Conservation (phyloP, 73 alveolate species). For the Tetrahymena borealis region DNA sequence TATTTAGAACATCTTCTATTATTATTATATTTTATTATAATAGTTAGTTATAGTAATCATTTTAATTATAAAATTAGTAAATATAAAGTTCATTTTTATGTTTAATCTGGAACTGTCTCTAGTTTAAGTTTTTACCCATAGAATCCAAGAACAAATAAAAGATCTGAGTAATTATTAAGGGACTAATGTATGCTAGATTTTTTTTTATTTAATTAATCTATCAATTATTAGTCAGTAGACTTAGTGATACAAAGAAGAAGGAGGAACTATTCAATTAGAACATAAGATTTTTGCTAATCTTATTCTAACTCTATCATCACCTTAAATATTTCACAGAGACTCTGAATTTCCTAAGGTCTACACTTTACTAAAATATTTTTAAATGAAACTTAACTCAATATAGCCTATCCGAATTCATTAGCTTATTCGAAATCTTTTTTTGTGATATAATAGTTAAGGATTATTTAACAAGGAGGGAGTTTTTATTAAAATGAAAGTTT, state of each 20-base stretch:
- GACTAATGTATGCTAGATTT: background rate
- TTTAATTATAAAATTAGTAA: background rate
- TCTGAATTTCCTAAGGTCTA: background rate
- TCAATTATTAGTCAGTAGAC: background rate
- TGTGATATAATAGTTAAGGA: background rate
- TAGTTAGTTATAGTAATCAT: no score
- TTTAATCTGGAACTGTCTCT: background rate
- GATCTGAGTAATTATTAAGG: background rate
- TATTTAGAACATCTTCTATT: no score
- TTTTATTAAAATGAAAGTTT: background rate
- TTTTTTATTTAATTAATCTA: background rate
- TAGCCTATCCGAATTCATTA: background rate
- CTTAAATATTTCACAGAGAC: background rate
- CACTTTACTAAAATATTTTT: background rate
- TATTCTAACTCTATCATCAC: background rate
- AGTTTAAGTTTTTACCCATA: background rate
- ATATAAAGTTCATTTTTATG: background rate
- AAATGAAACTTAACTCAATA: background rate
- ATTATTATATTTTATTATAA: no score
- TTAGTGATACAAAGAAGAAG: background rate
- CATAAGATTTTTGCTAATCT: background rate
- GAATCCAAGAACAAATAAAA: background rate
- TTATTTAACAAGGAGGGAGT: background rate
- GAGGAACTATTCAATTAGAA: background rate
- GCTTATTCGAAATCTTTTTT: background rate